Evolutionary conservation across 768 basidiomycete species (phyloP), one percentile per base, ranked within the genome.

Genomic region (Tulasnella sp.): DNA sequence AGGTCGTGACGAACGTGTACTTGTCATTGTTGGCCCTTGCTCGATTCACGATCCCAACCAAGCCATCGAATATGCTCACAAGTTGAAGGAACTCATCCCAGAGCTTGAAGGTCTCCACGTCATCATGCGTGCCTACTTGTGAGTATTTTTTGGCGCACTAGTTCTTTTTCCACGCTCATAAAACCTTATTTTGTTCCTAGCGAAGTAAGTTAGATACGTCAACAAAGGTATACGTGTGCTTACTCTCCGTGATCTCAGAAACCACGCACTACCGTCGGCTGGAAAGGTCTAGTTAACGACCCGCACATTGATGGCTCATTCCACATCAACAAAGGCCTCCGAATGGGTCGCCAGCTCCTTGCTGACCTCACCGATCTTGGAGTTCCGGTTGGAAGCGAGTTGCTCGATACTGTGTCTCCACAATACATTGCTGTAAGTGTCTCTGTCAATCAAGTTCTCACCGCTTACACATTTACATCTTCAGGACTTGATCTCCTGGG

Each of bases 61-160:
- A 64, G 92, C 91, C 2, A 66, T 87, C 39, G 79, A 81, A 58
- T 90, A 90, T 61, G 87, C 86, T 10, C 68, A 68, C 16, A 72
- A 79, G 39, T 75, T 86, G 62, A 85, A 75, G 63, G 70, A 68
- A 3, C 83, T 80, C 67, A 73, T 82, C 40, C 70, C 74, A 12
- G 65, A 71, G 16, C 46, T 85, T 59, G 65, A 66, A 1, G 67
- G 91, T 60, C 72, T 99, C 43, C 71, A 85, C 60, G 83, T 99
- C 62, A 69, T 98, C 66, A 99, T 99, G 95, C 77, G 95, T 37
- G 82, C 88, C 51, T 98, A 98, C 75, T 96, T 87, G 89, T 92
- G 61, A 65, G 89, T 77, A 5, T 13, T 44, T n/a, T n/a, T n/a
- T n/a, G n/a, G n/a, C n/a, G n/a, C n/a, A n/a, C n/a, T n/a, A 19